These are phyloP conservation scores for Ganoderma leucocontextum DNA, from an alignment of 1,284 basidiomycete species.

Conservation along the genomic window DNA sequence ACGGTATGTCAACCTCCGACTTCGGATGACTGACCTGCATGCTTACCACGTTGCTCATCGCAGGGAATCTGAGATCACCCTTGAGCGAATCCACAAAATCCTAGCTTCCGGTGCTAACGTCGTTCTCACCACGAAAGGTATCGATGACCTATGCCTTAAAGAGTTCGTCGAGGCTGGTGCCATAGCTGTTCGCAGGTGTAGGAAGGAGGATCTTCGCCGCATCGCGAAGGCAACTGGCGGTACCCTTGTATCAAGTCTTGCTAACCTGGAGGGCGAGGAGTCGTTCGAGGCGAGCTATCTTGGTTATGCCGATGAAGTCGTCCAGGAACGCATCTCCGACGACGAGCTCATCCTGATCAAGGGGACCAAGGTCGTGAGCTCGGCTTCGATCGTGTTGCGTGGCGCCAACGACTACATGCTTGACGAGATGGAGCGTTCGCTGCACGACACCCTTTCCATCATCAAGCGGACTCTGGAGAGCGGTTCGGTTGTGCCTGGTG, in stretches of 20 bases:
- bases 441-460: constrained; percentile 95
- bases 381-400: constrained; percentile 91
- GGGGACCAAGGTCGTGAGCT: constrained; percentile 96
- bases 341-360: constrained; percentile 98
- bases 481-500: constrained; percentile 95
- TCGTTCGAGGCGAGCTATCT: constrained; percentile 94
- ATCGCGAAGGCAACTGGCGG: constrained; percentile 99
- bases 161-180: constrained; percentile 99
- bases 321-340: constrained; percentile 97
- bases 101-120: constrained; percentile 97
- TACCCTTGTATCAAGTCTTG: constrained; percentile 90
- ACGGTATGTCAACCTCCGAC: constrained; percentile 58
- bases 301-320: constrained; percentile 94
- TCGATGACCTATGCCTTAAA: constrained; percentile 97
- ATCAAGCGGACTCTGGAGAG: constrained; percentile 99
- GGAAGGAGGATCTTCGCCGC: constrained; percentile 96
- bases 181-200: constrained; percentile 97
- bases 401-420: constrained; percentile 99
- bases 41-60: background rate
- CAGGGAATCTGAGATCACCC: constrained; percentile 95
- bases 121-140: constrained; percentile 97
- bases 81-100: constrained; percentile 97
- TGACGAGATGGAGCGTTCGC: constrained; percentile 98
- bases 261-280: constrained; percentile 98
- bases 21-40: background rate